Evolutionary conservation across 2,329 filamentous ascomycete genomes (phyloP).

Genomic region (Aspergillus clavatus): DNA sequence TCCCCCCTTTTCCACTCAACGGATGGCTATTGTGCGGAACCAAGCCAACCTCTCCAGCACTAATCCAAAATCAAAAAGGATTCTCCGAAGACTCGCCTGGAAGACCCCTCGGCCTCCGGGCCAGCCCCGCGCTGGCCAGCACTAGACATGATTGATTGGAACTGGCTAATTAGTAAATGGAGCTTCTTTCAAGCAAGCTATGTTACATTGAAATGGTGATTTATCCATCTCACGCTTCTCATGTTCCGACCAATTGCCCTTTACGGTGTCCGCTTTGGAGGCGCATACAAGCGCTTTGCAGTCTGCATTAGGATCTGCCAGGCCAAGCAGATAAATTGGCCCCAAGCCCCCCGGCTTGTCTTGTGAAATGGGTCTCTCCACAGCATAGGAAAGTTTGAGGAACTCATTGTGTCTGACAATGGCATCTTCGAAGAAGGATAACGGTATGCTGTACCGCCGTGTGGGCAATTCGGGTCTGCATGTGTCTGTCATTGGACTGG

Average conservation of each 20-base stretch:
- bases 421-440: conserved; percentile 24
- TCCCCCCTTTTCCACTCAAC: too few relatives aligned
- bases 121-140: not conserved
- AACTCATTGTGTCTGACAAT: conserved; percentile 7
- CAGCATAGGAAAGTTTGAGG: too few relatives aligned
- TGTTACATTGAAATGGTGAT: not conserved
- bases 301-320: not conserved
- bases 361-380: too few relatives aligned
- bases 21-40: too few relatives aligned
- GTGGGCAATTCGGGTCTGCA: conserved; percentile 67
- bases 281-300: not conserved
- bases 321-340: conserved; percentile 5
- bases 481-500: conserved; percentile 67
- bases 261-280: not conserved
- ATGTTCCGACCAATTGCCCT: not conserved
- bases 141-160: conserved; percentile 1
- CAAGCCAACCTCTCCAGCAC: not conserved
- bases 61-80: conserved; percentile 3
- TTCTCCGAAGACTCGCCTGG: conserved; percentile 21
- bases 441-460: conserved; percentile 65
- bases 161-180: not conserved
- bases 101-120: not conserved
- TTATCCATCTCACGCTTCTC: not conserved
- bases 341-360: too few relatives aligned
- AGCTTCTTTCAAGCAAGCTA: not conserved